A percentile compares a stretch with the other conserved stretches of the same genome.
Conservation (phyloP, 2,329 filamentous ascomycete genomes). For the Metarhizium anisopliae region DNA sequence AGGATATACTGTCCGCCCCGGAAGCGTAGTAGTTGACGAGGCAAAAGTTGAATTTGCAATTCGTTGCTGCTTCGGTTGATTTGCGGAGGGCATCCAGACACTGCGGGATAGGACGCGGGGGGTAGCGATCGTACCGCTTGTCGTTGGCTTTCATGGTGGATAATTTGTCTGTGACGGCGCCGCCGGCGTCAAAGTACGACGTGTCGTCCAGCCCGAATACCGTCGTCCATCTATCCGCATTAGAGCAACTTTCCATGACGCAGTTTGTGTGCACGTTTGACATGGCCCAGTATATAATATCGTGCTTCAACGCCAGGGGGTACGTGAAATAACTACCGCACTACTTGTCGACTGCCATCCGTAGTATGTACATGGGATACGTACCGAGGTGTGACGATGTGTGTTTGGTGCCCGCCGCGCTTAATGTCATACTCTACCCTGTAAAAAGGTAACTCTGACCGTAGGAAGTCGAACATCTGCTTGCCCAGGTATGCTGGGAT, state of each 20-base stretch:
- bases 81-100: conserved; percentile 57
- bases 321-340: too few species aligned
- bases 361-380: neutral
- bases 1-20: conserved; percentile 67
- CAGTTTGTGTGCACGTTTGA: too few species aligned
- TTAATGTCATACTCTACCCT: conserved; percentile 66
- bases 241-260: too few species aligned
- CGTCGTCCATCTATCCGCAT: conserved; percentile 32
- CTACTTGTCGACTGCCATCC: too few species aligned
- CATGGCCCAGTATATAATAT: too few species aligned
- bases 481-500: conserved; percentile 47
- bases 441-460: conserved; percentile 65
- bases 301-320: conserved; percentile 10
- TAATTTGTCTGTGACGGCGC: conserved; percentile 34
- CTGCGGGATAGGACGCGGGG: conserved; percentile 60
- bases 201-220: conserved; percentile 55
- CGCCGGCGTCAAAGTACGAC: conserved; percentile 43
- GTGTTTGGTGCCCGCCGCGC: conserved; percentile 51
- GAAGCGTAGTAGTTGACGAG: conserved; percentile 79
- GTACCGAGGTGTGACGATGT: conserved; percentile 46
- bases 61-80: conserved; percentile 56
- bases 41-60: conserved; percentile 66
- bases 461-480: conserved; percentile 61
- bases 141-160: conserved; percentile 32
- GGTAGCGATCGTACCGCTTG: conserved; percentile 44